Base-by-base conservation (phyloP, 371 early-diverging fungal genomes). In the Apophysomyces sp. region DNA sequence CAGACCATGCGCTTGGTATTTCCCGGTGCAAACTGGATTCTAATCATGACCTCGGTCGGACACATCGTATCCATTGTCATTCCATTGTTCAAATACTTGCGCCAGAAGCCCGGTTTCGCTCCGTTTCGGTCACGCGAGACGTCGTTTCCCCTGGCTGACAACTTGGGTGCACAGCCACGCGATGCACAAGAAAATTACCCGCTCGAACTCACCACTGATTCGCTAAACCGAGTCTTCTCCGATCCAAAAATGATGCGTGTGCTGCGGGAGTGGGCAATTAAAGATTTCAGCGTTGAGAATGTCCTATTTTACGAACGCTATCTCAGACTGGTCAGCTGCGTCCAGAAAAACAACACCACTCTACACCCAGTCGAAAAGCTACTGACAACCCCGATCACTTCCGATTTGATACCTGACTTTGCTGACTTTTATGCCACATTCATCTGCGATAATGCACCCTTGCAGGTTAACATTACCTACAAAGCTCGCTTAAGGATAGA, bases 211-310 rank as follows among this genome's bases (percentile, higher is more conserved):
- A 37, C 68, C 8, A 37, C 65, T 2, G 63, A 56, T 8, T 69
- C 67, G 7, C 49, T 75, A 39, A 63, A 71, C 49, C 40, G 40
- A 1, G 40, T 60, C 0, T 18, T 72, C 31, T 9, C 26, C 0
- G 58, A 68, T 21, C 75, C 67, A 1, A 52, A 67, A 3, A 36
- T 69, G 52, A 44, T 72, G 57, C 18, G 34, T 4, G 44, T 62
- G 18, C 53, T 75, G 9, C 68, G 65, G 52, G 65, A 69, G 8
- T 36, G 66, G 29, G 69, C 75, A 21, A 71, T 75, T 26, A 60
- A 69, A 34, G 75, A 75, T 53, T 75, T 75, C 51, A 72, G 72
- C 55, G 65, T 62, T 29, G 75, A 75, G 61, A 72, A 71, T 49
- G 52, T 67, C 1, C 34, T 75, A 24, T 75, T 75, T 30, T 72